These are phyloP conservation scores for Eucalyptus globulus DNA, from an alignment of 345 rosid genomes.

Conservation along the genomic window DNA sequence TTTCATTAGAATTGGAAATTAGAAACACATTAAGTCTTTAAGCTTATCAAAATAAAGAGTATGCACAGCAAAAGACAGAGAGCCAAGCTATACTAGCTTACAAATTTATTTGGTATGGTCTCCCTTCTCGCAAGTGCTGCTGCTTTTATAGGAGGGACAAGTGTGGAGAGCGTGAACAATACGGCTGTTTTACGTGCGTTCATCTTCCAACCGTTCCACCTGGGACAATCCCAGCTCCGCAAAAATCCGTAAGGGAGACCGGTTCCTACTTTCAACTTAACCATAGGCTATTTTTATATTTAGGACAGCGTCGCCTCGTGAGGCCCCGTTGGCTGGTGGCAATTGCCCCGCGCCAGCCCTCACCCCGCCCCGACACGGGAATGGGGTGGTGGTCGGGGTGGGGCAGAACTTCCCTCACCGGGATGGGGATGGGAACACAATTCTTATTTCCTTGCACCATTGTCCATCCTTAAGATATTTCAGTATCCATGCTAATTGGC, in stretches of 20 bases:
- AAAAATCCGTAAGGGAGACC: background rate
- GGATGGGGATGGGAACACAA: background rate
- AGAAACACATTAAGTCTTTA: background rate
- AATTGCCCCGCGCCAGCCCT: background rate
- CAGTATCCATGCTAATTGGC: background rate
- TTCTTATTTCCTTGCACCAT: background rate
- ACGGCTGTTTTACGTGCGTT: accelerated
- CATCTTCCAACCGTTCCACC: background rate
- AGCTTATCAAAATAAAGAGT: background rate
- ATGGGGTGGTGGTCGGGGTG: background rate
- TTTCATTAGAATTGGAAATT: background rate
- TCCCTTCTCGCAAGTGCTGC: background rate
- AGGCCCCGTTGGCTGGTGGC: background rate
- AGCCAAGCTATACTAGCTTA: background rate
- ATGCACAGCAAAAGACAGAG: background rate
- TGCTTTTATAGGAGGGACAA: background rate
- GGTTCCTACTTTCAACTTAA: background rate
- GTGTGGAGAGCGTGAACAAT: background rate
- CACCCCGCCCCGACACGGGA: background rate
- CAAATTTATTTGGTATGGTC: background rate
- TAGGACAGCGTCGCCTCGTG: background rate
- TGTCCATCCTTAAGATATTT: background rate
- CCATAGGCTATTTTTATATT: background rate
- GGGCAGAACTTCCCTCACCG: background rate
- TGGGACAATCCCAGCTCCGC: background rate